Base-by-base conservation (phyloP, 2,329 filamentous ascomycete species). In the Alternaria atra region DNA sequence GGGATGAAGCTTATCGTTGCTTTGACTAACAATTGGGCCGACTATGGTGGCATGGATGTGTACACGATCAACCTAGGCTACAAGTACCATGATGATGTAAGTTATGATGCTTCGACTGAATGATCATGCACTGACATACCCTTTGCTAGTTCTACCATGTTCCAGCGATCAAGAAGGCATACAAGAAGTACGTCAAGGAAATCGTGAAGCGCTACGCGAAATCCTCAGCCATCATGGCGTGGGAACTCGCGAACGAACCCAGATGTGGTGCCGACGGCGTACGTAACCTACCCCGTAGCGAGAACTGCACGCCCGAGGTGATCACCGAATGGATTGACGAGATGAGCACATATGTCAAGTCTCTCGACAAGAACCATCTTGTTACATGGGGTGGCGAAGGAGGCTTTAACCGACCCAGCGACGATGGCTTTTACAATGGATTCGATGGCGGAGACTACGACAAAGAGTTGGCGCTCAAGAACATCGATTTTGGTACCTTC, bases 41-140 rank as follows among this genome's bases (percentile, higher is more conserved):
- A 87, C 55, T 87, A 87, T 52, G 85, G 85, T 17, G 85, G 85
- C n/a, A 86, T 86, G 84, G 85, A 86, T 34, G 82, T 86, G 0
- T 87, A 86, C 62, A 87, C 85, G 0, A 79, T 83, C n/a, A 86
- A 87, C 58, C 79, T 85, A 0, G 84, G 84, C 0, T 82, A 83
- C 1, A 74, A 76, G 25, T 86, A 84, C 46, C 84, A 86, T 59
- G 83, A 85, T 58, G 83, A 85, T 85, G 50, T 52, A 40, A 40
- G 50, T 40, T 17, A 52, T 7, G n/a, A 27, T 29, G 23, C 15
- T 20, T 37, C 4, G 6, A 17, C 20, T 6, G 15, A 1, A 35
- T 13, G 32, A 50, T 2, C 12, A 7, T 25, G 13, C 20, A 50
- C 20, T 50, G 9, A 37, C 20, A n/a, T 50, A 8, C 3, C 51